phyloP scores from a whole-genome alignment of 768 basidiomycete species.

The Xerocomus potaroensis region DNA sequence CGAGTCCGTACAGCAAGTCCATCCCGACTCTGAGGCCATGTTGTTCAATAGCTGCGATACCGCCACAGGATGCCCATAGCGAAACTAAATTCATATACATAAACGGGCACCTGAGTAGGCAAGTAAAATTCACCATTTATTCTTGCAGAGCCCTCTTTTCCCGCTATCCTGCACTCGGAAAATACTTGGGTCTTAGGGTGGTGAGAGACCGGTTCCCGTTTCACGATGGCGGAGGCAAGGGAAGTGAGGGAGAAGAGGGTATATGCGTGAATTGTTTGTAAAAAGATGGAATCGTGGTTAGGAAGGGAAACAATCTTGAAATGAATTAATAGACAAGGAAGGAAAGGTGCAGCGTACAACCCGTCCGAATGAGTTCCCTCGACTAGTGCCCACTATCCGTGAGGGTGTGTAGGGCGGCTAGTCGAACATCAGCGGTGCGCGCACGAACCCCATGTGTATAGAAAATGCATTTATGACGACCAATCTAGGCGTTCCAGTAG shows the following conservation, averaged over 20 bases:
- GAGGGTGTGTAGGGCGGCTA: conserved; percentile 57
- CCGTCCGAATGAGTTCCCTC: conserved; percentile 35
- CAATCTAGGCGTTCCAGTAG: conserved; percentile 31
- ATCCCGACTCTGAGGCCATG: conserved; percentile 61
- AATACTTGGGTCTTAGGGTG: conserved; percentile 72
- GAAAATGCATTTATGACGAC: conserved; percentile 54
- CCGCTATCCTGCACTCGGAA: conserved; percentile 53
- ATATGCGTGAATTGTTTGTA: conserved; percentile 67
- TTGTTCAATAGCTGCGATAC: conserved; percentile 45
- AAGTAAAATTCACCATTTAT: conserved; percentile 11
- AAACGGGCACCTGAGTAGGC: neutral
- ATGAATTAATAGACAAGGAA: neutral
- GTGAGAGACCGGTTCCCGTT: conserved; percentile 69
- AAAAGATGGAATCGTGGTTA: conserved; percentile 40
- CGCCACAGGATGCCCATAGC: conserved; percentile 47
- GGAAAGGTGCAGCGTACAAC: conserved; percentile 30
- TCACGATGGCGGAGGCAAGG: conserved; percentile 60
- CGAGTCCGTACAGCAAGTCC: conserved; percentile 66
- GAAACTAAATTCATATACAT: conserved; percentile 39
- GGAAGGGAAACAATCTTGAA: conserved; percentile 29
- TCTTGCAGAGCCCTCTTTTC: conserved; percentile 16
- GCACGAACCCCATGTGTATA: conserved; percentile 57
- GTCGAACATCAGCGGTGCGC: conserved; percentile 44
- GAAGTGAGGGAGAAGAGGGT: conserved; percentile 61
- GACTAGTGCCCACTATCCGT: conserved; percentile 56